Evolutionary conservation across 352 stramenopile species (phyloP).

Genomic region (Phytopythium aichiense): DNA sequence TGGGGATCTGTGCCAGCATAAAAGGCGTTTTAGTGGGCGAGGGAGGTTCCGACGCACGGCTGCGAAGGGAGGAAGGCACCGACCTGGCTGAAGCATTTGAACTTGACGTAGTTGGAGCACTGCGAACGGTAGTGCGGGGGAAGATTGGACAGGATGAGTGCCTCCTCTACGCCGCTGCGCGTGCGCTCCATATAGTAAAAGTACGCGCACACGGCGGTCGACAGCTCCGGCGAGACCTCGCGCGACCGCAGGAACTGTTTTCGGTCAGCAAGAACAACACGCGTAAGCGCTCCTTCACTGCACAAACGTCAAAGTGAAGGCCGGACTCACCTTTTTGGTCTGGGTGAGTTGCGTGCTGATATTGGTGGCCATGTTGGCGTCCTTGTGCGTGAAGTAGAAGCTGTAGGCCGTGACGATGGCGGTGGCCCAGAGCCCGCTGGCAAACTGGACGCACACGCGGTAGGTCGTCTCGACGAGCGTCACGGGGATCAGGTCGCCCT

Average conservation of each 20-base stretch:
- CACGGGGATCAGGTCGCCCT: conserved; percentile 61
- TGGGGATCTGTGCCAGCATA: conserved; percentile 17
- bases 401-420: conserved; percentile 64
- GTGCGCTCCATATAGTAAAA: conserved; percentile 77
- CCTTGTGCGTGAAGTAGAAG: conserved; percentile 70
- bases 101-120: conserved; percentile 48
- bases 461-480: conserved; percentile 54
- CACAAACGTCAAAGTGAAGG: not conserved
- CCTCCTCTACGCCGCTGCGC: conserved; percentile 49
- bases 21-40: not conserved
- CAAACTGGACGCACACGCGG: conserved; percentile 55
- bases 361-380: conserved; percentile 51
- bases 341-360: conserved; percentile 64
- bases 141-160: conserved; percentile 37
- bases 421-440: conserved; percentile 62
- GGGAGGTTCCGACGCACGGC: not conserved
- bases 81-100: conserved; percentile 35
- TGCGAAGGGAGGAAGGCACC: not conserved
- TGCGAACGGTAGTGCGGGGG: conserved; percentile 46
- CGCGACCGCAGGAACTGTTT: conserved; percentile 38
- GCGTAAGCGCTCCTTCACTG: not conserved
- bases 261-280: not conserved
- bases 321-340: conserved; percentile 23
- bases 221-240: conserved; percentile 27
- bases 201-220: conserved; percentile 37